Evolutionary conservation across 345 rosid genomes (phyloP), one percentile per base, ranked within the genome.

Genomic region (Gynandropsis gynandra): DNA sequence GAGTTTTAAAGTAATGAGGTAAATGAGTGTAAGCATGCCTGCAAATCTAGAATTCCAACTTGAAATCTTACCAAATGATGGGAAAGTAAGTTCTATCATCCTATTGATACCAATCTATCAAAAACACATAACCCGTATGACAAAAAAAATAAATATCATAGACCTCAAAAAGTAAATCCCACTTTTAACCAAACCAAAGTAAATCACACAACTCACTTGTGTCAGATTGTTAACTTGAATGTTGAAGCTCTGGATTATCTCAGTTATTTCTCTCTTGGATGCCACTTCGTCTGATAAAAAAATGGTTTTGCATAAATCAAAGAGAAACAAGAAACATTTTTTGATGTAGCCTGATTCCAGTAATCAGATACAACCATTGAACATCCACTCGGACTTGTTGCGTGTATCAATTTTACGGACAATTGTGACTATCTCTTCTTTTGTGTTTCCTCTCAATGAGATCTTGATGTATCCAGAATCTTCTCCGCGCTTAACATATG

Each of bases 161-260:
- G 4, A 24, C 29, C 4, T 24, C 2, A 24, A 24, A 24, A 24
- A 24, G 29, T 24, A 24, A 24, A 24, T 24, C 29, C 5, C 29
- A 24, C 29, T 24, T 24, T 24, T 5, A 2, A 24, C 29, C 29
- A 24, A 24, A 5, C 2, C 29, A 24, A 24, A 24, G 29, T 24
- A 24, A 24, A 24, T 1, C 11, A 17, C 8, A 45, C 10, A 42
- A 71, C 88, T 74, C 71, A 81, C 88, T 66, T 92, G 96, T 7
- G 96, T 87, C 75, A 92, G 80, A 77, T 92, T 92, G 72, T 78
- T 92, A 72, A 85, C 93, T 78, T 92, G 98, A 49, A 87, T 92
- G 74, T 92, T 92, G 76, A 87, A 85, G 54, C 76, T 80, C 46
- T 66, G 77, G 42, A 76, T 78, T 8, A 76, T 63, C 63, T 80